phyloP scores from a whole-genome alignment of 495 filamentous ascomycete genomes.

The Neurospora sublineolata region DNA sequence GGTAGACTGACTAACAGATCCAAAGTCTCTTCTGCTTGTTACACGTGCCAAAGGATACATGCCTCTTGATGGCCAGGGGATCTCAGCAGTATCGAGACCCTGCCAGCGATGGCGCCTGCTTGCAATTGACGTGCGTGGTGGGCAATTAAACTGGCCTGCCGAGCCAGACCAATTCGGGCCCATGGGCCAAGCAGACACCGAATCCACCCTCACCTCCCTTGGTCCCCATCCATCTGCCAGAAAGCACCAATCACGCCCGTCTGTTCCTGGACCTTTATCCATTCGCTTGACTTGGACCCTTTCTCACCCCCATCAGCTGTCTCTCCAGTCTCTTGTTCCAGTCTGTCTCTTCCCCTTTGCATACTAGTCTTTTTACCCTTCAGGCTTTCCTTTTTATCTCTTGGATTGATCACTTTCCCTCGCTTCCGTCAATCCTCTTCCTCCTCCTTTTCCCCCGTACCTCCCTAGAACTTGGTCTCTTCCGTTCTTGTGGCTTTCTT shows the following conservation, averaged over 20 bases:
- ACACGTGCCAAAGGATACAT: neutral
- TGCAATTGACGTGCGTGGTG: neutral
- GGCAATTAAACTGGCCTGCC: neutral
- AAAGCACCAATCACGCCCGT: neutral
- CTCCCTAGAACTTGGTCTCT: neutral
- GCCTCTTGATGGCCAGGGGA: neutral
- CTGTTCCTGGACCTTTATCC: neutral
- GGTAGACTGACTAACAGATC: neutral
- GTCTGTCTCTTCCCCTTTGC: conserved; percentile 1
- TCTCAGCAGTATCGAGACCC: neutral
- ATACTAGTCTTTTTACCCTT: conserved; percentile 3
- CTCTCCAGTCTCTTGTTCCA: neutral
- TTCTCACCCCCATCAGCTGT: neutral
- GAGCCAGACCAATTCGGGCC: neutral
- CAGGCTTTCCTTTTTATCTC: conserved; percentile 1
- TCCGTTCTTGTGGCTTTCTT: neutral
- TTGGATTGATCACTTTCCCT: conserved; percentile 6
- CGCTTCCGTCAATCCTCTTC: conserved; percentile 12
- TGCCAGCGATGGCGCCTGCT: neutral
- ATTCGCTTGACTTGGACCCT: neutral
- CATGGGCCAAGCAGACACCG: neutral
- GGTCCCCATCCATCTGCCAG: neutral
- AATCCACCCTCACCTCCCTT: neutral
- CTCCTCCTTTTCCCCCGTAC: conserved; percentile 11
- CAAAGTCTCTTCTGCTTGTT: neutral